phyloP scores from a whole-genome alignment of 2,329 filamentous ascomycete species.

The Lachnellula arida region DNA sequence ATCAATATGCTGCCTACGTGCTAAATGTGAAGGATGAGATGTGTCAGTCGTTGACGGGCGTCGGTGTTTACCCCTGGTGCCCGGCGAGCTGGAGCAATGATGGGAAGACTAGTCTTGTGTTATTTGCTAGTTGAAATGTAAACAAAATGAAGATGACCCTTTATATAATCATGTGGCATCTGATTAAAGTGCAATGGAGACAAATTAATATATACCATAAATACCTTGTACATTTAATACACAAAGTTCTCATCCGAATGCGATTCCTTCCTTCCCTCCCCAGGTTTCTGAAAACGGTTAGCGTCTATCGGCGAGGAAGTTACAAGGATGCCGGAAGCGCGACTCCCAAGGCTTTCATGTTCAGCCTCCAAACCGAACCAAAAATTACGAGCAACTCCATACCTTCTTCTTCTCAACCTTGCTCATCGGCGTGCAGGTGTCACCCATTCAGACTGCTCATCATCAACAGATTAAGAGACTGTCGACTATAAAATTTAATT shows the following conservation, averaged over 20 bases:
- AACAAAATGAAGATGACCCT: too few species aligned
- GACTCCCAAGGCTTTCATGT: conserved; percentile 19
- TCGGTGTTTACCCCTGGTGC: too few species aligned
- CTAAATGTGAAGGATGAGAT: too few species aligned
- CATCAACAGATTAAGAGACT: conserved; percentile 16
- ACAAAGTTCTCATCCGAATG: neutral
- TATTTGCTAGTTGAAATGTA: too few species aligned
- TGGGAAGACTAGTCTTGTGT: too few species aligned
- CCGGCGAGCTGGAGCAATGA: too few species aligned
- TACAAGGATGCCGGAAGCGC: conserved; percentile 18
- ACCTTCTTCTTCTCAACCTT: conserved; percentile 19
- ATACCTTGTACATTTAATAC: neutral
- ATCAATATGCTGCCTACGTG: too few species aligned
- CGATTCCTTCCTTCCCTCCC: conserved; percentile 2
- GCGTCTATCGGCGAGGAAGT: conserved; percentile 4
- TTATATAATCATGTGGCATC: too few species aligned
- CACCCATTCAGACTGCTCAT: conserved; percentile 25
- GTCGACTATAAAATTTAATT: conserved; percentile 24
- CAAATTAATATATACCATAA: neutral
- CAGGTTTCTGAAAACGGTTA: conserved; percentile 12
- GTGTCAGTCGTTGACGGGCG: too few species aligned
- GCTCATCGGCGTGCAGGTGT: conserved; percentile 29
- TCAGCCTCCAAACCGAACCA: conserved; percentile 21
- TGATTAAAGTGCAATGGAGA: too few species aligned
- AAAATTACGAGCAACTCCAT: conserved; percentile 15